A percentile compares a stretch with the other conserved stretches of the same genome.
These are phyloP conservation scores for Asterochloris erici DNA, from an alignment of 139 green algal species.

Conservation along the genomic window DNA sequence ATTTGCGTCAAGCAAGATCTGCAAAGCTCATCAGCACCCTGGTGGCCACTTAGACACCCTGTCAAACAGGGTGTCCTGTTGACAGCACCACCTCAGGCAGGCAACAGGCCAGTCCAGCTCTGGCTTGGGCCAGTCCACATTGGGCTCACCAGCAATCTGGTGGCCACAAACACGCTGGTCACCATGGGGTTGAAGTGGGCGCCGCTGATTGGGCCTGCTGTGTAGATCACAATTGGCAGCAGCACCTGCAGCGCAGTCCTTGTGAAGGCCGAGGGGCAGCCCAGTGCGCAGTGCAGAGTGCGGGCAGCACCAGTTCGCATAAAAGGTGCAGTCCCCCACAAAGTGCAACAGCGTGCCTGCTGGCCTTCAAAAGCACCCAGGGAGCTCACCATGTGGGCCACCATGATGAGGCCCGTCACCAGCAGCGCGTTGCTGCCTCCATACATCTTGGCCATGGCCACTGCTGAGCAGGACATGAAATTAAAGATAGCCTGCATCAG, in stretches of 20 bases:
- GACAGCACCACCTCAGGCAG: neutral
- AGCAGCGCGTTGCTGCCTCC: constrained; percentile 8
- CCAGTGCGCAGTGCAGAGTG: too few species aligned
- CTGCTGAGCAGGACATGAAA: constrained; percentile 22
- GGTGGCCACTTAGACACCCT: too few species aligned
- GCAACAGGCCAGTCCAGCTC: too few species aligned
- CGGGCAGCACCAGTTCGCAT: neutral
- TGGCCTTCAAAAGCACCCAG: neutral
- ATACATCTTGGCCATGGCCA: constrained; percentile 21
- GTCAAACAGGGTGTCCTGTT: neutral
- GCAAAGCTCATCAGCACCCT: too few species aligned
- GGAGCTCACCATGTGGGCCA: constrained; percentile 12
- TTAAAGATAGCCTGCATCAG: constrained; percentile 25
- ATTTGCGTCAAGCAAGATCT: too few species aligned
- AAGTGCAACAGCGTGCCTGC: neutral
- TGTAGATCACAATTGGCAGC: constrained; percentile 23
- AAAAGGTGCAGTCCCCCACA: neutral
- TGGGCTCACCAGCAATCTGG: constrained; percentile 1
- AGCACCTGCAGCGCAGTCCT: constrained; percentile 25
- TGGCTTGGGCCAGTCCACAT: neutral
- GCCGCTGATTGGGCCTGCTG: constrained; percentile 7
- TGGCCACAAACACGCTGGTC: constrained; percentile 13
- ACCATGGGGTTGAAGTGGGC: constrained; percentile 34
- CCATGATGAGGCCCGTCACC: constrained; percentile 17
- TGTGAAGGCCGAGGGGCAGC: too few species aligned